Conservation (phyloP, 2,329 filamentous ascomycete genomes). For the Colletotrichum cereale region DNA sequence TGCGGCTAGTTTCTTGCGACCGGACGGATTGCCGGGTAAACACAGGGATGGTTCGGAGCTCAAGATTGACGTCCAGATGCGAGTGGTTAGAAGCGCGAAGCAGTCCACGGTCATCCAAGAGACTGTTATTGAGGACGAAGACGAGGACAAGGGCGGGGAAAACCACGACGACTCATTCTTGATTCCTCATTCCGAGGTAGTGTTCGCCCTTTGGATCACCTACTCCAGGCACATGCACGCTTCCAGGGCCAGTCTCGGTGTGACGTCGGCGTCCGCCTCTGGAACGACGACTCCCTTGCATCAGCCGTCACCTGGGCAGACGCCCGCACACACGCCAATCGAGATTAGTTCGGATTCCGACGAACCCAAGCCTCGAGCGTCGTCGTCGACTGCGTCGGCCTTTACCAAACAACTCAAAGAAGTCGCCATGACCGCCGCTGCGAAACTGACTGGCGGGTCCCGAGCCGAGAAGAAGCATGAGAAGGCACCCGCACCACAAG, state of each 20-base stretch:
- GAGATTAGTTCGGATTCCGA: conserved; percentile 69
- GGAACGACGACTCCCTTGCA: conserved; percentile 78
- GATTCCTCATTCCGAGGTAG: conserved; percentile 76
- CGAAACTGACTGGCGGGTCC: conserved; percentile 61
- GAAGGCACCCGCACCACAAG: conserved; percentile 51
- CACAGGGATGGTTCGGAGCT: conserved; percentile 94
- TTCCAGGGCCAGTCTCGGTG: conserved; percentile 69
- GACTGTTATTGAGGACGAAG: conserved; percentile 71
- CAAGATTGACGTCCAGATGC: conserved; percentile 95
- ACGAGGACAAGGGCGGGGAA: conserved; percentile 53
- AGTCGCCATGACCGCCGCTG: conserved; percentile 66
- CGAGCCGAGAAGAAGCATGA: conserved; percentile 51
- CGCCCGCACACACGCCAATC: conserved; percentile 67
- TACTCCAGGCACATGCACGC: conserved; percentile 95
- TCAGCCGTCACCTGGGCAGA: conserved; percentile 83
- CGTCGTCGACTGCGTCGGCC: conserved; percentile 58
- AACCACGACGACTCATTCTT: conserved; percentile 60
- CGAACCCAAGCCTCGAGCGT: conserved; percentile 56
- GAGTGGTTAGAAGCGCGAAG: conserved; percentile 91
- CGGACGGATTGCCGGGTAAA: conserved; percentile 85
- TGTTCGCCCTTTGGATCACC: conserved; percentile 97
- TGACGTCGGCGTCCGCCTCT: conserved; percentile 73
- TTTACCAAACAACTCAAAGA: conserved; percentile 70
- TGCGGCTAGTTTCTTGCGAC: conserved; percentile 82
- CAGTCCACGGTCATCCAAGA: conserved; percentile 71